Percentiles rank a stretch among this genome's conserved stretches.
phyloP scores from a whole-genome alignment of 768 basidiomycete genomes.

The Tricholoma matsutake region DNA sequence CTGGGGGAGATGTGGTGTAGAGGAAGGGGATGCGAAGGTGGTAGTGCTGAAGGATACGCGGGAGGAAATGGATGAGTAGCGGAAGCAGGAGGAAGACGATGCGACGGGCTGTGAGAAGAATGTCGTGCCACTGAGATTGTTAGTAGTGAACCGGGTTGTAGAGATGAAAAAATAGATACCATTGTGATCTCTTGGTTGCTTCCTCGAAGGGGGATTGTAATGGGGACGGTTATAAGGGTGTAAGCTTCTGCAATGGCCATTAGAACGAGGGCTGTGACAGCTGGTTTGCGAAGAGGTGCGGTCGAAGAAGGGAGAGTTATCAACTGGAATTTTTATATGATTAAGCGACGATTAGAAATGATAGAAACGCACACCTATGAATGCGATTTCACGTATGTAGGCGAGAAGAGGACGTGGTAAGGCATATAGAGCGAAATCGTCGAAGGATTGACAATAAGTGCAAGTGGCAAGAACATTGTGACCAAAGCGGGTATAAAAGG shows the following conservation, averaged over 20 bases:
- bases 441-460: constrained; percentile 57
- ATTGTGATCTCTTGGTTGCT: constrained; percentile 19
- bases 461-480: constrained; percentile 63
- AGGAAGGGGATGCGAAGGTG: constrained; percentile 27
- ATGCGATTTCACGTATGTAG: constrained; percentile 54
- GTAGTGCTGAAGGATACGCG: constrained; percentile 13
- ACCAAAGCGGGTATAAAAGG: constrained; percentile 64
- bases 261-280: constrained; percentile 46
- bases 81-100: constrained; percentile 58
- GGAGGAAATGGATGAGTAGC: constrained; percentile 43
- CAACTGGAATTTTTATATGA: constrained; percentile 15
- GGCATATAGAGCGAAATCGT: constrained; percentile 60
- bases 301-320: constrained; percentile 13
- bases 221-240: constrained; percentile 43
- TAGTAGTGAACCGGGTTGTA: background rate
- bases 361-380: constrained; percentile 44
- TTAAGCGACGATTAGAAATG: background rate
- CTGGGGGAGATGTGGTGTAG: constrained; percentile 22
- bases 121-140: constrained; percentile 60
- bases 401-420: constrained; percentile 52
- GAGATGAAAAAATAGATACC: constrained; percentile 26
- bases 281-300: constrained; percentile 36
- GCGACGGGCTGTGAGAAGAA: constrained; percentile 50
- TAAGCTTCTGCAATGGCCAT: constrained; percentile 55
- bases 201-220: constrained; percentile 39